Evolutionary conservation across 805 yeast genomes (phyloP).

Genomic region (Phaffomyces opuntiae): DNA sequence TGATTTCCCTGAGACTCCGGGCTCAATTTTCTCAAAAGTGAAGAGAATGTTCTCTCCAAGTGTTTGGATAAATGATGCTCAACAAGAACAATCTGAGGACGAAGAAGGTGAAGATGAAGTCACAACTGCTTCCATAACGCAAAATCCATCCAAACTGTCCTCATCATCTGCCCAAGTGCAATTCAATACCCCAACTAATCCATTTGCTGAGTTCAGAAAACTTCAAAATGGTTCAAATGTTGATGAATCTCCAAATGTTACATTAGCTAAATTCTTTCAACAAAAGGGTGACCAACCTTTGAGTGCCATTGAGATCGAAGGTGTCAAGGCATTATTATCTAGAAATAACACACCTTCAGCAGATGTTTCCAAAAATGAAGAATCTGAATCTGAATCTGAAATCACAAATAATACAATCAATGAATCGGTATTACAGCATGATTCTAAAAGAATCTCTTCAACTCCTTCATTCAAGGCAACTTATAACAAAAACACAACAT

Average conservation of each 20-base stretch:
- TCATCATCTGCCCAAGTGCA: neutral
- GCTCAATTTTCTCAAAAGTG: constrained; percentile 20
- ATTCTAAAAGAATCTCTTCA: constrained; percentile 1
- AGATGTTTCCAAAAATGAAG: neutral
- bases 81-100: neutral
- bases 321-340: constrained; percentile 58
- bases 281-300: constrained; percentile 70
- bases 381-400: constrained; percentile 4
- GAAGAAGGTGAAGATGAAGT: neutral
- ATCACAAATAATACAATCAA: constrained; percentile 5
- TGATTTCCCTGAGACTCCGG: constrained; percentile 17
- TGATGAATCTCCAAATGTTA: constrained; percentile 43
- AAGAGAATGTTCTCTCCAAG: constrained; percentile 21
- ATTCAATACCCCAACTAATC: constrained; percentile 9
- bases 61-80: constrained; percentile 6
- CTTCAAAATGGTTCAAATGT: constrained; percentile 4
- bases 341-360: neutral
- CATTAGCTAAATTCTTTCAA: constrained; percentile 62
- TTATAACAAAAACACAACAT: constrained; percentile 14
- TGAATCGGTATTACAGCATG: constrained; percentile 5
- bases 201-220: constrained; percentile 15
- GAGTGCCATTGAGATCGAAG: constrained; percentile 70
- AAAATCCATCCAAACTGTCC: neutral
- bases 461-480: constrained; percentile 31
- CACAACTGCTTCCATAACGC: neutral